Conservation (phyloP, 129 eudicot species). For the Centrapalus pauciflorus region DNA sequence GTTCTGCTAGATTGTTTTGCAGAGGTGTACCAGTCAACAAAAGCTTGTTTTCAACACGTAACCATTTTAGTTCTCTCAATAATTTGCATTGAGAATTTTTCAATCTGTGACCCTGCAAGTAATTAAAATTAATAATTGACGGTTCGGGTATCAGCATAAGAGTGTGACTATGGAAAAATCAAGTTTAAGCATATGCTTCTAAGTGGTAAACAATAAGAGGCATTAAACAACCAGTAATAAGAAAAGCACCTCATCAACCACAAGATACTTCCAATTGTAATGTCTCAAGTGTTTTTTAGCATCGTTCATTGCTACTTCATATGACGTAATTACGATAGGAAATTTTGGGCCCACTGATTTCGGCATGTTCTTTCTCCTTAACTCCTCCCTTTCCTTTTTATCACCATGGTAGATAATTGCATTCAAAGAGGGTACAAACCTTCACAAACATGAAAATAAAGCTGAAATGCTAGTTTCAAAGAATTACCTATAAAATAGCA, state of each 20-base stretch:
- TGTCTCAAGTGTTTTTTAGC: conserved; percentile 67
- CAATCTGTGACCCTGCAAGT: conserved; percentile 84
- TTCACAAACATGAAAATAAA: conserved; percentile 21
- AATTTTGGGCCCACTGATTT: conserved; percentile 65
- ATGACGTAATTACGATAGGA: conserved; percentile 84
- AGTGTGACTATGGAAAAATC: background rate
- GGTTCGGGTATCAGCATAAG: background rate
- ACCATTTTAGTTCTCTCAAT: conserved; percentile 56
- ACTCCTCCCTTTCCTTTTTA: conserved; percentile 50
- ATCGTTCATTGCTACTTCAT: conserved; percentile 87
- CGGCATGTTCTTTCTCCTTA: conserved; percentile 84
- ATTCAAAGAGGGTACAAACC: conserved; percentile 78
- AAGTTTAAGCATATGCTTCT: background rate
- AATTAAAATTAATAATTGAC: background rate
- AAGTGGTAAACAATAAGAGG: background rate
- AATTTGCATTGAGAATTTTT: conserved; percentile 84
- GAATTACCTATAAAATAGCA: background rate
- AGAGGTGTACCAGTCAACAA: conserved; percentile 97
- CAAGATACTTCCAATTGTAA: conserved; percentile 87
- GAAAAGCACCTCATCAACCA: conserved; percentile 85
- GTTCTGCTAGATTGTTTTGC: conserved; percentile 95
- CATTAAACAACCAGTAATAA: background rate
- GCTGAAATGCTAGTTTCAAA: background rate
- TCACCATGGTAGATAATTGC: conserved; percentile 85
- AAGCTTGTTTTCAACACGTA: conserved; percentile 80